Percentiles rank a stretch among this genome's conserved stretches.
These are phyloP conservation scores for Magnolia kwangsiensis DNA, from an alignment of 164 flowering plant species.

Conservation along the genomic window DNA sequence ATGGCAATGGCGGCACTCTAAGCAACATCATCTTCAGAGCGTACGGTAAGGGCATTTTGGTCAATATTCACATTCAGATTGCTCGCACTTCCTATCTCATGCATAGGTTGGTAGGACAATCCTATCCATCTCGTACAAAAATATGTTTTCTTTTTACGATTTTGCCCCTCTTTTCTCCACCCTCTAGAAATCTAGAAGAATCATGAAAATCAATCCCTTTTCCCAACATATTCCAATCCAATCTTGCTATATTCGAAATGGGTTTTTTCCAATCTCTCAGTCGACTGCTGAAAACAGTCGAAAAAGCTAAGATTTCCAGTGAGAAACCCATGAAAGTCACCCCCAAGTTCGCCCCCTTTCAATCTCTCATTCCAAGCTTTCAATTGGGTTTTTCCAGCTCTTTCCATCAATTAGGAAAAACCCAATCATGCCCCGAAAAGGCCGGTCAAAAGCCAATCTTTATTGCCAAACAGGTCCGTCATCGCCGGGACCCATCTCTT, in stretches of 20 bases:
- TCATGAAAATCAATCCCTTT: not conserved
- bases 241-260: not conserved
- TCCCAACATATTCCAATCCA: not conserved
- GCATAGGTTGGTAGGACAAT: too few relatives aligned
- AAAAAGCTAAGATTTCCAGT: not conserved
- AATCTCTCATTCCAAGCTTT: not conserved
- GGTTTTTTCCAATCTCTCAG: not conserved
- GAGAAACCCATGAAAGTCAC: not conserved
- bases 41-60: too few relatives aligned
- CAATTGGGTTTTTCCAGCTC: constrained; percentile 5
- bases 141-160: not conserved
- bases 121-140: not conserved
- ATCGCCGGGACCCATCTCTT: constrained; percentile 1
- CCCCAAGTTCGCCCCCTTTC: not conserved
- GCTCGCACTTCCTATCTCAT: too few relatives aligned
- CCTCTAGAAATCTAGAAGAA: not conserved
- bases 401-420: not conserved
- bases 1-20: too few relatives aligned
- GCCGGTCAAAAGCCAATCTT: not conserved
- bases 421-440: not conserved
- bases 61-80: too few relatives aligned
- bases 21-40: too few relatives aligned
- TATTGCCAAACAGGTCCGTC: not conserved
- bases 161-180: not conserved
- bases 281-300: not conserved